Percentiles rank a stretch among this genome's conserved stretches.
Conservation (phyloP, 768 basidiomycete genomes). For the Myochromella boudieri region DNA sequence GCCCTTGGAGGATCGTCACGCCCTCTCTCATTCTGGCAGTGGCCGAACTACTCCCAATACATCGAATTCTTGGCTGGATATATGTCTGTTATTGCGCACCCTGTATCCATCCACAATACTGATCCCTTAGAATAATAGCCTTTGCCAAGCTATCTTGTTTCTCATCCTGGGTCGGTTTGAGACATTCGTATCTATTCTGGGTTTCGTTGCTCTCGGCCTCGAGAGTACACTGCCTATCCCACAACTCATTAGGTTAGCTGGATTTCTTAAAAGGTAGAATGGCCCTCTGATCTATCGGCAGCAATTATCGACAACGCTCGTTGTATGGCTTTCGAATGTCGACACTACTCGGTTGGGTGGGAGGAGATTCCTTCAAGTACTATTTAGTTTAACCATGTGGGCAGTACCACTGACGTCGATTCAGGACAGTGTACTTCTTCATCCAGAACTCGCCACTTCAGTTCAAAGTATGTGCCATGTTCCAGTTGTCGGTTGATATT, state of each 20-base stretch:
- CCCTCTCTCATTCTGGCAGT: constrained; percentile 83
- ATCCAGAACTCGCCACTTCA: constrained; percentile 68
- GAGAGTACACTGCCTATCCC: constrained; percentile 88
- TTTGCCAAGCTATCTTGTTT: constrained; percentile 72
- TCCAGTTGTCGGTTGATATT: constrained; percentile 77
- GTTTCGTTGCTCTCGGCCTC: constrained; percentile 77
- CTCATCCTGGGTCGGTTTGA: constrained; percentile 70
- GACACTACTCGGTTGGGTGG: constrained; percentile 80
- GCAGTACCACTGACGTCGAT: neutral
- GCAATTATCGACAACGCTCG: constrained; percentile 78
- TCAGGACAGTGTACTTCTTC: constrained; percentile 81
- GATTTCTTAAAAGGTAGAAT: constrained; percentile 3
- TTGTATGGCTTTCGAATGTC: constrained; percentile 84
- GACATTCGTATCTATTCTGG: constrained; percentile 60
- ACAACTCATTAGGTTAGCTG: constrained; percentile 69
- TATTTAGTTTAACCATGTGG: constrained; percentile 12
- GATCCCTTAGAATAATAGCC: no score
- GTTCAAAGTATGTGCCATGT: constrained; percentile 81
- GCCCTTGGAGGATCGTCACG: constrained; percentile 57
- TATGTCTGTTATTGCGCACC: constrained; percentile 60
- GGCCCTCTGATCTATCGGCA: constrained; percentile 23
- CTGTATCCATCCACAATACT: no score
- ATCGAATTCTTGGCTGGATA: constrained; percentile 80
- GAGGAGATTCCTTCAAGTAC: constrained; percentile 85
- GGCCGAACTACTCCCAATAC: constrained; percentile 74